Evolutionary conservation across 352 stramenopile genomes (phyloP).

Genomic region (Globisporangium lucens): DNA sequence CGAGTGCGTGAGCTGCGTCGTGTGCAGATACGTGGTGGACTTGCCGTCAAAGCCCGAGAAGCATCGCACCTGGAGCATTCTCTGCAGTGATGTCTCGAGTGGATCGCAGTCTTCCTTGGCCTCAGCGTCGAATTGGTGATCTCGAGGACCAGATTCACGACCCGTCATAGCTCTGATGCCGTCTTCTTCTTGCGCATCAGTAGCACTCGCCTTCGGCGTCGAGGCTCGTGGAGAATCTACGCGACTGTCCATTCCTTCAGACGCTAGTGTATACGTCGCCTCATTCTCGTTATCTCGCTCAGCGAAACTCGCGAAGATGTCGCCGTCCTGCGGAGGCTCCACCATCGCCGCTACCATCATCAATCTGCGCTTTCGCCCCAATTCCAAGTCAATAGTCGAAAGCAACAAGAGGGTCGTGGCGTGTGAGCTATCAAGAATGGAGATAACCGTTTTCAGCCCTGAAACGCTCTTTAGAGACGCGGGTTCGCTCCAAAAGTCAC

Average conservation of each 20-base stretch:
- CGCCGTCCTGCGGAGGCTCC: slow-evolving; percentile 10
- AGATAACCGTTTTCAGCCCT: background rate
- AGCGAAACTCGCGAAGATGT: slow-evolving; percentile 7
- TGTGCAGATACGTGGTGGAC: slow-evolving; percentile 39
- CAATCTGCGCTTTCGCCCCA: background rate
- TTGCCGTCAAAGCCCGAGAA: slow-evolving; percentile 41
- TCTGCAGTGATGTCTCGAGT: slow-evolving; percentile 34
- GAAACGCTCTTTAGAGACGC: background rate
- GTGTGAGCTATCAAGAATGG: too few relatives aligned
- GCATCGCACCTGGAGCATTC: slow-evolving; percentile 23
- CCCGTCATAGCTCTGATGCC: background rate
- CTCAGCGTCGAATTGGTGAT: background rate
- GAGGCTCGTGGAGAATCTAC: background rate
- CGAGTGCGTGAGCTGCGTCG: slow-evolving; percentile 58
- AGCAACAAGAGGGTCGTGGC: too few relatives aligned
- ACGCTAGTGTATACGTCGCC: background rate
- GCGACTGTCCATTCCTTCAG: background rate
- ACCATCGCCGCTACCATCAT: slow-evolving; percentile 9
- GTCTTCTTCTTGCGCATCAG: background rate
- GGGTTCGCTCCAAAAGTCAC: slow-evolving; percentile 10
- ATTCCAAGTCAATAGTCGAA: background rate
- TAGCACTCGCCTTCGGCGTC: background rate
- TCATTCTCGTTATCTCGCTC: background rate
- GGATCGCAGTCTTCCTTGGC: background rate
- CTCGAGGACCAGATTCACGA: background rate